A percentile compares a stretch with the other conserved stretches of the same genome.
These are phyloP conservation scores for Pholiota microspora DNA, from an alignment of 768 basidiomycete genomes.

Conservation along the genomic window DNA sequence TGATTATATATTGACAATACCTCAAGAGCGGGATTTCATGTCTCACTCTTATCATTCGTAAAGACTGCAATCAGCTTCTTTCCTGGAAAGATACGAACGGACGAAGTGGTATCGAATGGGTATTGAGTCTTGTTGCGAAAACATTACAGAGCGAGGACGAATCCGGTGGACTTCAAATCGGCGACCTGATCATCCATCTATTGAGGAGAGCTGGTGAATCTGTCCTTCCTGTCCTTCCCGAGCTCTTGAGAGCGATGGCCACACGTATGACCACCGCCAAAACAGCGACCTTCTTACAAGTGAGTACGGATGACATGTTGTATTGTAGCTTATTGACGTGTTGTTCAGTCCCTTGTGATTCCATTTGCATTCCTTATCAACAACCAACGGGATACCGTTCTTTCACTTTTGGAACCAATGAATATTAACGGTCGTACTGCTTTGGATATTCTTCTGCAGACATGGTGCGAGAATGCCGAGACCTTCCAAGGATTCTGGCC, in stretches of 20 bases:
- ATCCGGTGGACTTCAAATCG: constrained; percentile 89
- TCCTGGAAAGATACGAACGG: constrained; percentile 69
- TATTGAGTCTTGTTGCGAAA: constrained; percentile 74
- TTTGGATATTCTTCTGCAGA: constrained; percentile 84
- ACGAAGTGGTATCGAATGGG: constrained; percentile 71
- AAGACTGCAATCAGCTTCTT: constrained; percentile 80
- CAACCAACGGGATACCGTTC: constrained; percentile 78
- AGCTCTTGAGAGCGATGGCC: constrained; percentile 83
- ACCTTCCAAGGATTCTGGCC: constrained; percentile 97
- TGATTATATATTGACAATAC: not conserved
- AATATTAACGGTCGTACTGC: constrained; percentile 58
- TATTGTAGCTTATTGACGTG: not conserved
- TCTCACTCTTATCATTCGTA: constrained; percentile 82
- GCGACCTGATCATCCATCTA: constrained; percentile 93
- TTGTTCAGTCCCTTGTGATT: constrained; percentile 75
- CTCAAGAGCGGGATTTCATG: constrained; percentile 77
- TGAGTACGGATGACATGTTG: constrained; percentile 20
- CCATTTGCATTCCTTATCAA: constrained; percentile 94
- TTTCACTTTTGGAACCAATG: constrained; percentile 73
- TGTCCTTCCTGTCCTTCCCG: constrained; percentile 82
- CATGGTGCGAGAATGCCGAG: constrained; percentile 94
- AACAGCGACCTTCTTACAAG: constrained; percentile 91
- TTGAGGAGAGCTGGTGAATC: constrained; percentile 79
- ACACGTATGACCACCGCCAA: constrained; percentile 78
- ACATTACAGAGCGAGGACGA: constrained; percentile 82